Conservation (phyloP, 148 eudicot genomes). For the Limonium bicolor region DNA sequence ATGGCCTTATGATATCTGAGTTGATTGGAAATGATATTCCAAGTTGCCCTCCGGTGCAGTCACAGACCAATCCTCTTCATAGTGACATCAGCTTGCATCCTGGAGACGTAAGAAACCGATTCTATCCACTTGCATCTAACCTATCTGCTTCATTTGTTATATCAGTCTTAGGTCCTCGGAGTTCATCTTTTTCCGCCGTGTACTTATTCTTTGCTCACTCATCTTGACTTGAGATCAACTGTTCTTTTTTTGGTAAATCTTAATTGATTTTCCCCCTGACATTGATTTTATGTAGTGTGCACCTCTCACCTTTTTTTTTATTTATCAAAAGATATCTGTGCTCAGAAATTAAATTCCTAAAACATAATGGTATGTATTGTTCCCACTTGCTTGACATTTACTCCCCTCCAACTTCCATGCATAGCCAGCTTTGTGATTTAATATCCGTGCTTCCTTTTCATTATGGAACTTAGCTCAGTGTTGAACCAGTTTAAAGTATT, state of each 20-base stretch:
- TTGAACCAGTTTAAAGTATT: too few species aligned
- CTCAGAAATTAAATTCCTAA: too few species aligned
- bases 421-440: too few species aligned
- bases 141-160: background rate
- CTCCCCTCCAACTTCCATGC: too few species aligned
- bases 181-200: background rate
- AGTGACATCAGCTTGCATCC: slow-evolving; percentile 64
- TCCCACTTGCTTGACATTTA: too few species aligned
- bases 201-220: background rate
- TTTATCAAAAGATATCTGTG: too few species aligned
- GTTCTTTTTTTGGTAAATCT: background rate
- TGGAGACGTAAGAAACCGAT: slow-evolving; percentile 43
- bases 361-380: too few species aligned
- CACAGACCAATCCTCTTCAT: slow-evolving; percentile 50
- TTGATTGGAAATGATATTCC: slow-evolving; percentile 71
- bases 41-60: slow-evolving; percentile 48
- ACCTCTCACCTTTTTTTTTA: too few species aligned
- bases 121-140: too few species aligned
- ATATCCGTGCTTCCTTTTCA: too few species aligned
- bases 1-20: slow-evolving; percentile 92
- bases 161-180: background rate
- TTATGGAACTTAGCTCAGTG: too few species aligned
- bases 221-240: background rate
- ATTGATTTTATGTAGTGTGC: background rate
- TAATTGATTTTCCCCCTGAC: background rate